phyloP scores from a whole-genome alignment of 2,329 filamentous ascomycete genomes.

The Exophiala sideris region DNA sequence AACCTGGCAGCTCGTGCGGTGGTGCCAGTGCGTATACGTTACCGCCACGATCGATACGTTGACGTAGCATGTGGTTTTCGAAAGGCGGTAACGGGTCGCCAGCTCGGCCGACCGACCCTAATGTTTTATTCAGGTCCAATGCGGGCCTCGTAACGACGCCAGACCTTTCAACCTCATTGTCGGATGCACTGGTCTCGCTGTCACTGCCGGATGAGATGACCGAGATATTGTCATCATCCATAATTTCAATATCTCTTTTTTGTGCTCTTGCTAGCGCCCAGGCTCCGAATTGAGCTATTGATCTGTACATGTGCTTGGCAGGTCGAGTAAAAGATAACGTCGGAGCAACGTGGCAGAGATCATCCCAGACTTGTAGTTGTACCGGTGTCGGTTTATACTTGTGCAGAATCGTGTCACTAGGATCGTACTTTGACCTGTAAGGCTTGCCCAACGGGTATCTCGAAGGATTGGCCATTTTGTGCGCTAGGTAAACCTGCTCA shows the following conservation, averaged over 20 bases:
- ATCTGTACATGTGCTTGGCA: constrained; percentile 92
- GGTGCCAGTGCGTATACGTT: constrained; percentile 65
- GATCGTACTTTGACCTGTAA: constrained; percentile 61
- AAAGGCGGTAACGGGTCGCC: constrained; percentile 81
- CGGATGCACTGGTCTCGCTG: constrained; percentile 9
- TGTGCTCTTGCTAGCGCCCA: constrained; percentile 86
- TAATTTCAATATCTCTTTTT: constrained; percentile 72
- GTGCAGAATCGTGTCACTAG: constrained; percentile 51
- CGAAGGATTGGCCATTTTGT: constrained; percentile 83
- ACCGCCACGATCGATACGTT: constrained; percentile 77
- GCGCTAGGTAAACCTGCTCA: constrained; percentile 91
- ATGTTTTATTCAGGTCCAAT: constrained; percentile 20
- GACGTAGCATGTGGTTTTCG: constrained; percentile 83
- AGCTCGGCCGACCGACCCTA: constrained; percentile 68
- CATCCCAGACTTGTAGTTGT: constrained; percentile 93
- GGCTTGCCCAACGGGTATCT: constrained; percentile 68
- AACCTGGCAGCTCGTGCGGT: constrained; percentile 60
- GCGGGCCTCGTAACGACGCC: constrained; percentile 25
- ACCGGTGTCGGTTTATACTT: constrained; percentile 82
- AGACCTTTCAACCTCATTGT: neutral
- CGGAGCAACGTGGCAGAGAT: constrained; percentile 86
- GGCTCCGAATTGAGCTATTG: constrained; percentile 86
- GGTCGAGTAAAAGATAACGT: constrained; percentile 95
- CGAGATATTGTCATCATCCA: constrained; percentile 73
- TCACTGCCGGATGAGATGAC: constrained; percentile 58